Evolutionary conservation across 441 rosid genomes (phyloP).

Genomic region (Gossypium armourianum): DNA sequence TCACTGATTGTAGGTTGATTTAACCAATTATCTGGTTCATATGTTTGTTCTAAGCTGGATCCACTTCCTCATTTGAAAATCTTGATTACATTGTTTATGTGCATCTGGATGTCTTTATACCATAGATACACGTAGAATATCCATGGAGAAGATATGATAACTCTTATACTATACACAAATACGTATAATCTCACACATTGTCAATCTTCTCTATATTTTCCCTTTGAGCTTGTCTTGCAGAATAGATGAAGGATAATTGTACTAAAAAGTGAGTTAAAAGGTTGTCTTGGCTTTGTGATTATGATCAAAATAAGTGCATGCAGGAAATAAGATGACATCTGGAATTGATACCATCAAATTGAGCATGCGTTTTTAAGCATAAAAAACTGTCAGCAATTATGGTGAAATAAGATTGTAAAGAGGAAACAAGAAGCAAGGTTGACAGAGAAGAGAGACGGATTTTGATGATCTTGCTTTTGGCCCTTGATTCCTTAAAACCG

Average conservation of each 20-base stretch:
- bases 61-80: constrained; percentile 8
- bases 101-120: background rate
- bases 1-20: background rate
- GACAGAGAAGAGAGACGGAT: background rate
- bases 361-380: background rate
- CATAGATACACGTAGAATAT: background rate
- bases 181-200: background rate
- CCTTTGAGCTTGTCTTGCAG: background rate
- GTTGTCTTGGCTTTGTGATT: background rate
- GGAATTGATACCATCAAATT: background rate
- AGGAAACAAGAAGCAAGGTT: background rate
- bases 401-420: background rate
- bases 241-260: background rate
- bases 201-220: background rate
- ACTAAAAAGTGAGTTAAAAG: background rate
- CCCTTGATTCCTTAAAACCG: background rate
- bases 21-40: background rate
- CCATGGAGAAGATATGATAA: background rate
- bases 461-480: background rate
- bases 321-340: background rate
- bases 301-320: background rate
- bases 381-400: background rate
- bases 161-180: background rate
- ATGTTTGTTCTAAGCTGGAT: background rate
- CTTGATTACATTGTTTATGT: background rate